Conservation (phyloP, 306 rosid genomes). For the Prunus campanulata region DNA sequence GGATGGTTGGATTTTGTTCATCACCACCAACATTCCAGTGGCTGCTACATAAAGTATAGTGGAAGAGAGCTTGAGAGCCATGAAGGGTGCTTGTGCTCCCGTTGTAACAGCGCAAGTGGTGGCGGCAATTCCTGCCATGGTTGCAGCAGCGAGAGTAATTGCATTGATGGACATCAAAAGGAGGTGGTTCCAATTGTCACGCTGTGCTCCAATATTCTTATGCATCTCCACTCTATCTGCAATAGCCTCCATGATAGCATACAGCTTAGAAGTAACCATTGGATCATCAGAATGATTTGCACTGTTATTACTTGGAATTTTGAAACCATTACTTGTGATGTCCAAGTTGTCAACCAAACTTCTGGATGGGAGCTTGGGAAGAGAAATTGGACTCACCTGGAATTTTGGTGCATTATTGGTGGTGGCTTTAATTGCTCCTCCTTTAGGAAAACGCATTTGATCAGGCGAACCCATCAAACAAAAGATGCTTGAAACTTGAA, state of each 20-base stretch:
- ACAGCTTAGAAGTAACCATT: slow-evolving; percentile 37
- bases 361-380: slow-evolving; percentile 31
- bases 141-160: slow-evolving; percentile 70
- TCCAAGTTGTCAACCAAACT: slow-evolving; percentile 38
- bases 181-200: slow-evolving; percentile 79
- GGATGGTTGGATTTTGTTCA: slow-evolving; percentile 83
- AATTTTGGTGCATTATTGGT: slow-evolving; percentile 30
- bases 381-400: slow-evolving; percentile 19
- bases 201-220: slow-evolving; percentile 61
- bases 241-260: slow-evolving; percentile 51
- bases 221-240: slow-evolving; percentile 83
- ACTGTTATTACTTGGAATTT: background rate
- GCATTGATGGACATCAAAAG: slow-evolving; percentile 50
- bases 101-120: slow-evolving; percentile 4
- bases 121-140: slow-evolving; percentile 57
- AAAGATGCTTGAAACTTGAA: slow-evolving; percentile 18
- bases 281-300: background rate
- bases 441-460: slow-evolving; percentile 12
- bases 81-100: slow-evolving; percentile 24
- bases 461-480: slow-evolving; percentile 16
- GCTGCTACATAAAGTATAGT: slow-evolving; percentile 59
- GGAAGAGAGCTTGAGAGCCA: slow-evolving; percentile 66
- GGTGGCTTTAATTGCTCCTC: slow-evolving; percentile 24
- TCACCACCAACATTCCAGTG: slow-evolving; percentile 49
- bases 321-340: slow-evolving; percentile 18